Conservation (phyloP, 192 early-diverging fungal species). For the Rhizophlyctis rosea region DNA sequence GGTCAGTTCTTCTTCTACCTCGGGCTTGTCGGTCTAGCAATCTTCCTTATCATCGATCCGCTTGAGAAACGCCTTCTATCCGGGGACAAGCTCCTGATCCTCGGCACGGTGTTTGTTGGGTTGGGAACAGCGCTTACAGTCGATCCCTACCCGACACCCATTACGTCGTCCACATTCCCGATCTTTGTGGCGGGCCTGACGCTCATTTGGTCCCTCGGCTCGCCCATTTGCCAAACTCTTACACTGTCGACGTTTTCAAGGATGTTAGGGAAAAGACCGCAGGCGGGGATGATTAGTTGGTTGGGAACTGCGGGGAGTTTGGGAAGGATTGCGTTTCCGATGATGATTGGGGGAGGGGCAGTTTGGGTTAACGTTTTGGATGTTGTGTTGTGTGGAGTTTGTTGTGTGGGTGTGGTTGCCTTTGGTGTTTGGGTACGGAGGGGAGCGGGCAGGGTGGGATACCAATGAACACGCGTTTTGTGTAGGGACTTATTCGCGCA, state of each 20-base stretch:
- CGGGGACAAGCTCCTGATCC: constrained; percentile 16
- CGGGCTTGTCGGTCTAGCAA: constrained; percentile 22
- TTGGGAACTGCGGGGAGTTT: constrained; percentile 35
- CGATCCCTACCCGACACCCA: constrained; percentile 13
- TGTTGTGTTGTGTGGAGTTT: constrained; percentile 13
- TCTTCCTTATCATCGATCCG: constrained; percentile 26
- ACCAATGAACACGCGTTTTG: no score
- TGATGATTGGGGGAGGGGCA: constrained; percentile 14
- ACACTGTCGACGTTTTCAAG: constrained; percentile 33
- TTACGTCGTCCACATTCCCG: not conserved
- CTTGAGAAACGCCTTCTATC: constrained; percentile 16
- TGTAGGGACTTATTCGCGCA: no score
- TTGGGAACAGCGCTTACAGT: constrained; percentile 8
- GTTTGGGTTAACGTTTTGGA: constrained; percentile 21
- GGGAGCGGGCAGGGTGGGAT: not conserved
- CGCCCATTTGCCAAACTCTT: constrained; percentile 38
- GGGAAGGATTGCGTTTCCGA: constrained; percentile 31
- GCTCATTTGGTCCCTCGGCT: constrained; percentile 35
- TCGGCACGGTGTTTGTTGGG: constrained; percentile 10
- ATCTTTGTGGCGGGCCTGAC: constrained; percentile 30
- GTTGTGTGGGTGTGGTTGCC: constrained; percentile 12
- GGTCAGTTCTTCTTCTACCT: constrained; percentile 27
- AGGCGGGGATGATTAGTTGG: constrained; percentile 30
- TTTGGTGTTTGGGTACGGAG: constrained; percentile 10
- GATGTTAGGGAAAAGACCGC: constrained; percentile 31